phyloP scores from a whole-genome alignment of 2,329 filamentous ascomycete genomes.

The Talaromyces sp. region DNA sequence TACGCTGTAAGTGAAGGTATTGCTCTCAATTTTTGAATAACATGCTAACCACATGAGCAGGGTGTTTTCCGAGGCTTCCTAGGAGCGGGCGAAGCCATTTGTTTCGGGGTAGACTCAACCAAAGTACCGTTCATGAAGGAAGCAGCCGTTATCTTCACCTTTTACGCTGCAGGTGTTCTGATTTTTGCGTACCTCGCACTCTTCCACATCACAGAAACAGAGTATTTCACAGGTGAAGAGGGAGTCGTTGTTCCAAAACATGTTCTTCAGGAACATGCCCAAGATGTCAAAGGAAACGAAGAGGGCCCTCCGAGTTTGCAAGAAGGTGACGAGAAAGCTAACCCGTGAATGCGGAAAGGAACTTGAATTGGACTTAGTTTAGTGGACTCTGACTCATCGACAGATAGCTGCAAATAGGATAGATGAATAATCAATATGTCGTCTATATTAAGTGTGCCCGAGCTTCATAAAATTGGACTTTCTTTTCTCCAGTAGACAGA shows the following conservation, averaged over 20 bases:
- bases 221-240: slow-evolving; percentile 1
- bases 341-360: too few species aligned
- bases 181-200: neutral
- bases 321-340: too few species aligned
- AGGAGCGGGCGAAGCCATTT: neutral
- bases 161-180: neutral
- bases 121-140: neutral
- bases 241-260: neutral
- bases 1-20: neutral
- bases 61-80: neutral
- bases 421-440: too few species aligned
- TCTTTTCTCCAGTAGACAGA: too few species aligned
- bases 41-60: neutral
- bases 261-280: neutral
- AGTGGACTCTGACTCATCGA: too few species aligned
- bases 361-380: too few species aligned
- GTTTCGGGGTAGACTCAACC: slow-evolving; percentile 1
- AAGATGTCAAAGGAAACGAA: too few species aligned
- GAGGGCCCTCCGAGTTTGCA: too few species aligned
- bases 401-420: too few species aligned
- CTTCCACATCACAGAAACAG: neutral
- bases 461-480: too few species aligned
- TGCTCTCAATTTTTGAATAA: neutral
- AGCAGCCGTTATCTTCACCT: neutral
- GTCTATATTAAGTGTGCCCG: too few species aligned